These are phyloP conservation scores for Kodamaea nitidulidarum DNA, from an alignment of 805 yeast species.

Conservation along the genomic window DNA sequence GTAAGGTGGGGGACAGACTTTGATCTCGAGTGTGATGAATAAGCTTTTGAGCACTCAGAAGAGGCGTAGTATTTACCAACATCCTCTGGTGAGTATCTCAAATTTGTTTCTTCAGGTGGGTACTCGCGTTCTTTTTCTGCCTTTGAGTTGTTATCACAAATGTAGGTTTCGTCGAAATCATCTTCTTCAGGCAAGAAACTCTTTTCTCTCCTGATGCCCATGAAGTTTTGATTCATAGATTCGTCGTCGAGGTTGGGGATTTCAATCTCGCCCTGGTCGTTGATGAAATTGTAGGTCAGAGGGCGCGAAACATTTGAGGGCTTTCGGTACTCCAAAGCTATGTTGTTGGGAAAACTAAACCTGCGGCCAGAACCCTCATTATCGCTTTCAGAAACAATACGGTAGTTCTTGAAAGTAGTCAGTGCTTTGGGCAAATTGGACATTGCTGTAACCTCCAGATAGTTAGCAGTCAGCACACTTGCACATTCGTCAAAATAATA, in stretches of 20 bases:
- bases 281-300: constrained; percentile 2
- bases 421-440: background rate
- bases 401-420: background rate
- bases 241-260: constrained; percentile 36
- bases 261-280: constrained; percentile 33
- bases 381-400: constrained; percentile 18
- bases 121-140: too few relatives aligned
- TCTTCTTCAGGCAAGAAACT: too few relatives aligned
- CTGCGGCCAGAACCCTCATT: constrained; percentile 34
- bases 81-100: too few relatives aligned
- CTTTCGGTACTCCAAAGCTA: constrained; percentile 4
- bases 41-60: constrained; percentile 1
- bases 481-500: constrained; percentile 11
- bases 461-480: constrained; percentile 12
- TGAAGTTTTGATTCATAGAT: constrained; percentile 4
- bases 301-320: background rate
- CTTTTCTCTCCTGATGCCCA: too few relatives aligned
- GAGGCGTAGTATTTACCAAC: constrained; percentile 7
- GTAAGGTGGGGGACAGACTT: too few relatives aligned
- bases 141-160: too few relatives aligned
- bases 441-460: constrained; percentile 9
- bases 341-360: constrained; percentile 36
- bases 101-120: too few relatives aligned
- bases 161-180: too few relatives aligned
- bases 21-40: constrained; percentile 15